Percentiles rank a stretch among this genome's conserved stretches.
Evolutionary conservation across 225 moss, liverwort and hornwort genomes (phyloP).

Genomic region (Physcomitrellopsis africana): DNA sequence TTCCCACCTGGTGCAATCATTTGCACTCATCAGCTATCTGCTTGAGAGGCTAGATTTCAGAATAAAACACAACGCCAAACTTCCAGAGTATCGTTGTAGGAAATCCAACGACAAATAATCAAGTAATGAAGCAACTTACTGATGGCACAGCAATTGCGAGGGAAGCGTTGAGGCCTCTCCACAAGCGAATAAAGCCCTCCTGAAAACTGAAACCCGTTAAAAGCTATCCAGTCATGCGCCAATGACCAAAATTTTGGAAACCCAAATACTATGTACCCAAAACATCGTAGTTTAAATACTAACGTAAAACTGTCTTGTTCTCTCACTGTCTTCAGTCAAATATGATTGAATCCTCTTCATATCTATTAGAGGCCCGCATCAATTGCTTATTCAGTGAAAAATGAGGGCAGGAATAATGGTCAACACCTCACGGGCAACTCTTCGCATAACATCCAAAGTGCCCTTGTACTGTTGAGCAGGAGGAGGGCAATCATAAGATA

Average conservation of each 20-base stretch:
- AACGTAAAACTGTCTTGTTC: too few relatives aligned
- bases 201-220: conserved; percentile 33
- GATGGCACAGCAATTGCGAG: conserved; percentile 64
- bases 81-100: background rate
- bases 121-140: conserved; percentile 33
- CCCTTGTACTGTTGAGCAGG: conserved; percentile 45
- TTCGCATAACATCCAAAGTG: conserved; percentile 59
- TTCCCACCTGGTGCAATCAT: conserved; percentile 73
- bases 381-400: conserved; percentile 3
- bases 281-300: background rate
- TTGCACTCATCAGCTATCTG: conserved; percentile 14
- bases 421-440: conserved; percentile 51
- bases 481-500: conserved; percentile 44
- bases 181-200: conserved; percentile 64
- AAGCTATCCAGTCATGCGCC: conserved; percentile 12
- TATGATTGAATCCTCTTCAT: background rate
- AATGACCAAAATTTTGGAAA: background rate
- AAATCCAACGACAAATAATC: background rate
- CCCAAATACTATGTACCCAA: background rate
- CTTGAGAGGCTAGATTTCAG: background rate
- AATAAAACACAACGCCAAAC: background rate
- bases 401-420: conserved; percentile 16
- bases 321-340: too few relatives aligned
- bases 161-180: conserved; percentile 66
- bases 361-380: background rate